Conservation (phyloP, 148 eudicot species). For the Vaccinium myrtillus region DNA sequence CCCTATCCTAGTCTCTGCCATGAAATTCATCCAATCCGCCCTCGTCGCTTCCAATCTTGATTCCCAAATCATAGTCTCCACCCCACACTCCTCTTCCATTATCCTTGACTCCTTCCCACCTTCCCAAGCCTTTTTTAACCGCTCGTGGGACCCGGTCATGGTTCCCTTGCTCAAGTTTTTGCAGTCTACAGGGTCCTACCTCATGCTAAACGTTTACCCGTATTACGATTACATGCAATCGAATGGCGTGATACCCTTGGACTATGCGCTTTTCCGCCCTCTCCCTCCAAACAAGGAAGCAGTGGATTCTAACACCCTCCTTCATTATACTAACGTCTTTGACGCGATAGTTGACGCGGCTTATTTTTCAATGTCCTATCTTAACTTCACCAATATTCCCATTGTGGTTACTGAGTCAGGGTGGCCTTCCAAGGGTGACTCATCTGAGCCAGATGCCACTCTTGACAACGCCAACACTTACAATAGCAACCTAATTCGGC, state of each 20-base stretch:
- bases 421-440: slow-evolving; percentile 92
- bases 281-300: slow-evolving; percentile 95
- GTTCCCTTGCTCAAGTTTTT: slow-evolving; percentile 75
- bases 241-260: slow-evolving; percentile 67
- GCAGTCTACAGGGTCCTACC: slow-evolving; percentile 67
- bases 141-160: slow-evolving; percentile 78
- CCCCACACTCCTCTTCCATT: slow-evolving; percentile 79
- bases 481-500: slow-evolving; percentile 78
- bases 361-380: slow-evolving; percentile 75
- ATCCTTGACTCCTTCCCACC: slow-evolving; percentile 93
- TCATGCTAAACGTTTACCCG: slow-evolving; percentile 91
- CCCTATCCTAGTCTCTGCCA: slow-evolving; percentile 73
- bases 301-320: slow-evolving; percentile 84
- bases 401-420: slow-evolving; percentile 85
- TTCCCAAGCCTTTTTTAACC: slow-evolving; percentile 93
- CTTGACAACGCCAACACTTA: slow-evolving; percentile 80
- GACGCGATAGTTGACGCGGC: slow-evolving; percentile 89
- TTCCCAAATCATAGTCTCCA: slow-evolving; percentile 75
- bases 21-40: slow-evolving; percentile 74
- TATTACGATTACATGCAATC: slow-evolving; percentile 80
- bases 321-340: slow-evolving; percentile 90
- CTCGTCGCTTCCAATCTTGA: slow-evolving; percentile 75
- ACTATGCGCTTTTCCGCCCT: slow-evolving; percentile 87
- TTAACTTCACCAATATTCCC: slow-evolving; percentile 84
- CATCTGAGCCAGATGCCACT: slow-evolving; percentile 79